Percentiles rank a stretch among this genome's conserved stretches.
phyloP scores from a whole-genome alignment of 352 stramenopile species.

The Phytopythium montanum region DNA sequence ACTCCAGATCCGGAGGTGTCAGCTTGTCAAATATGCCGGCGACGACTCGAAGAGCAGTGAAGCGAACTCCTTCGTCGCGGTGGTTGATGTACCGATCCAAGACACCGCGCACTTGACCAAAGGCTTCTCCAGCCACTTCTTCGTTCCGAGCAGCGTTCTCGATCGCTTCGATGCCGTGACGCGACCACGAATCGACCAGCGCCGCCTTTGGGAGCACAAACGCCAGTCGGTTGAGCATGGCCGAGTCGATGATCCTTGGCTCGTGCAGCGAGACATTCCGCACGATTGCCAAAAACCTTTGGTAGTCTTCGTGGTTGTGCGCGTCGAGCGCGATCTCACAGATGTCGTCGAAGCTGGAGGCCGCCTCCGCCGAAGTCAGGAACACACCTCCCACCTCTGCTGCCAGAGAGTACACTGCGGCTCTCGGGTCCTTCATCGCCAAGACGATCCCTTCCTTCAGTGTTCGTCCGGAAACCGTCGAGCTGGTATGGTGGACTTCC shows the following conservation, averaged over 20 bases:
- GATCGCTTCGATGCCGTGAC: conserved; percentile 42
- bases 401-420: conserved; percentile 53
- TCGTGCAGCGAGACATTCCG: conserved; percentile 63
- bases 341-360: conserved; percentile 30
- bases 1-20: conserved; percentile 15
- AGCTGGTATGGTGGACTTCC: not conserved
- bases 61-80: conserved; percentile 44
- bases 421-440: conserved; percentile 38
- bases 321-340: conserved; percentile 37
- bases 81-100: conserved; percentile 52
- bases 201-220: conserved; percentile 63
- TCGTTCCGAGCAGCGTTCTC: conserved; percentile 38
- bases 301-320: conserved; percentile 65
- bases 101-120: conserved; percentile 43
- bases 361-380: conserved; percentile 12
- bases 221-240: conserved; percentile 70
- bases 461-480: conserved; percentile 5
- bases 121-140: conserved; percentile 32
- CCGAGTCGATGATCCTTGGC: conserved; percentile 43
- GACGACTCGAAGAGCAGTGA: conserved; percentile 37
- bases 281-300: conserved; percentile 55
- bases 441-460: conserved; percentile 52
- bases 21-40: conserved; percentile 33
- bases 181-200: conserved; percentile 53
- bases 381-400: conserved; percentile 63